Conservation (phyloP, 805 yeast species). For the Pichia thaimueangensis region DNA sequence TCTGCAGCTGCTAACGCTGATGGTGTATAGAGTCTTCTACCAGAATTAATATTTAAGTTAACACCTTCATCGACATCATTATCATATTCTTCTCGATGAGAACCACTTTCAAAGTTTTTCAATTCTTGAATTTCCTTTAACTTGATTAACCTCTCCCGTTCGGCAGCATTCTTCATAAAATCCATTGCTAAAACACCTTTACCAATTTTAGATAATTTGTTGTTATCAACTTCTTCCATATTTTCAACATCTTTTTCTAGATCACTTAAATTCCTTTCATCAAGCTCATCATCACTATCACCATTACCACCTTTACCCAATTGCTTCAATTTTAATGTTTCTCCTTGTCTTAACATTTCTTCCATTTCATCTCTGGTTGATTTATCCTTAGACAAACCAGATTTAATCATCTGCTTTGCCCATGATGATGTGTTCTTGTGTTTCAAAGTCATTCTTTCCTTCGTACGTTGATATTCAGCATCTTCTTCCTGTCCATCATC, state of each 20-base stretch:
- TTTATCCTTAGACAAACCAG: slow-evolving; percentile 85
- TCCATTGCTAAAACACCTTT: slow-evolving; percentile 94
- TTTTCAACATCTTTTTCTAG: slow-evolving; percentile 44
- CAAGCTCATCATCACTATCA: slow-evolving; percentile 37
- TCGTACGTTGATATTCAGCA: slow-evolving; percentile 70
- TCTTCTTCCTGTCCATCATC: slow-evolving; percentile 49
- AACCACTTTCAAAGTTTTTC: slow-evolving; percentile 40
- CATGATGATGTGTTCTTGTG: slow-evolving; percentile 85
- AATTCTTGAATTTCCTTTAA: slow-evolving; percentile 44
- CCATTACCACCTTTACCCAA: slow-evolving; percentile 36
- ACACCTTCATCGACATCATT: slow-evolving; percentile 36
- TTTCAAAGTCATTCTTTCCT: slow-evolving; percentile 86
- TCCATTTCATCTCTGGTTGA: slow-evolving; percentile 84
- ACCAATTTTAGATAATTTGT: slow-evolving; percentile 44
- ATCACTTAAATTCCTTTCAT: slow-evolving; percentile 42
- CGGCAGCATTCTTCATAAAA: slow-evolving; percentile 88
- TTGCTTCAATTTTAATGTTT: slow-evolving; percentile 64
- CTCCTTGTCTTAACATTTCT: slow-evolving; percentile 89
- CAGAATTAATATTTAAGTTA: slow-evolving; percentile 53
- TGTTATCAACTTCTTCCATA: slow-evolving; percentile 32
- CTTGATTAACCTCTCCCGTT: slow-evolving; percentile 56
- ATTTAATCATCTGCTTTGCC: slow-evolving; percentile 85
- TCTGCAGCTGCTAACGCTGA: slow-evolving; percentile 36
- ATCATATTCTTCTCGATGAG: slow-evolving; percentile 32
- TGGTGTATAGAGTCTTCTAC: slow-evolving; percentile 79